Evolutionary conservation across 495 filamentous ascomycete genomes (phyloP).

Genomic region (Paragyromitra xinjiangensis): DNA sequence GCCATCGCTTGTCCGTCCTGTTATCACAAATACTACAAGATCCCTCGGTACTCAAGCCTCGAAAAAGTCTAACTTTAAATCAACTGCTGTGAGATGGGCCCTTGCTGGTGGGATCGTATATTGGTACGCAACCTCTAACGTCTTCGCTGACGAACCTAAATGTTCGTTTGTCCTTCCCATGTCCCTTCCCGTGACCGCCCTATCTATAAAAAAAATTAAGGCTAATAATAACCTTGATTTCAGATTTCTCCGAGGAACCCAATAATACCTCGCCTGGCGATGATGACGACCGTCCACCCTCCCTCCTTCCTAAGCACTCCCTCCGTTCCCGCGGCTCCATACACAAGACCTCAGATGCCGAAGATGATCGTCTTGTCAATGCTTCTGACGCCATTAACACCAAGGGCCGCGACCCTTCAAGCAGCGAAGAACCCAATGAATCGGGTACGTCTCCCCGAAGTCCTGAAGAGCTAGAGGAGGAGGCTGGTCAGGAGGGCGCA

Average conservation of each 20-base stretch:
- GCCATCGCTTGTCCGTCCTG: slow-evolving; percentile 21
- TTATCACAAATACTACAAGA: slow-evolving; percentile 1
- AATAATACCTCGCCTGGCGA: neutral
- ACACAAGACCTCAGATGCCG: slow-evolving; percentile 61
- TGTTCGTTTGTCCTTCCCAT: slow-evolving; percentile 64
- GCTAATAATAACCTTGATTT: neutral
- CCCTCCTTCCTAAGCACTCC: slow-evolving; percentile 34
- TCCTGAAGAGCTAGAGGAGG: slow-evolving; percentile 74
- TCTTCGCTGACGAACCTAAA: slow-evolving; percentile 83
- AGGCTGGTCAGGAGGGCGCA: slow-evolving; percentile 84
- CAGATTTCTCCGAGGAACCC: slow-evolving; percentile 28
- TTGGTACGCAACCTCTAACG: slow-evolving; percentile 87
- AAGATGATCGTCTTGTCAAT: slow-evolving; percentile 64
- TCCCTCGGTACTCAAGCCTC: slow-evolving; percentile 60
- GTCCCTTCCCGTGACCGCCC: no score
- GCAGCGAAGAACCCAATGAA: slow-evolving; percentile 51
- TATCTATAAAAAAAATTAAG: neutral
- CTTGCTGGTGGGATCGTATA: slow-evolving; percentile 82
- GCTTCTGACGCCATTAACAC: slow-evolving; percentile 59
- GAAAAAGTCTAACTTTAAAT: slow-evolving; percentile 69
- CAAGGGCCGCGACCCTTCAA: neutral
- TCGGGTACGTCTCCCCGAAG: slow-evolving; percentile 48
- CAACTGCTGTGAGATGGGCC: slow-evolving; percentile 73
- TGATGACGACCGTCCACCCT: slow-evolving; percentile 38
- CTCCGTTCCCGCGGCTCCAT: slow-evolving; percentile 52